Conservation (phyloP, 495 filamentous ascomycete species). For the Lasiosphaeria miniovina region DNA sequence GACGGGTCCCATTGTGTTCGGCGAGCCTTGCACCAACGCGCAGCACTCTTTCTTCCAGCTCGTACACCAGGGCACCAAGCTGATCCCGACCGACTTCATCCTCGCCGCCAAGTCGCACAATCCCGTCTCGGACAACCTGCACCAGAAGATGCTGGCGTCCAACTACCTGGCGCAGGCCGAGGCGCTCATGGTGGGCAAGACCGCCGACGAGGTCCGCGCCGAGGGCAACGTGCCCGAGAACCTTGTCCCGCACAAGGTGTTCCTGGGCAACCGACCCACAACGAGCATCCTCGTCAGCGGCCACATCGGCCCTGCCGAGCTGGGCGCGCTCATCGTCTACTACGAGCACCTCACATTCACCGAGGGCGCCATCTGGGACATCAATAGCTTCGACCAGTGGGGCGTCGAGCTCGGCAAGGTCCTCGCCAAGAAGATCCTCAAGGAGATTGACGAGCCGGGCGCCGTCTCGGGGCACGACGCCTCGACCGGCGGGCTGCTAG, state of each 20-base stretch:
- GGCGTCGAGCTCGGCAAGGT: constrained; percentile 97
- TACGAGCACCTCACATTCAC: constrained; percentile 99
- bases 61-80: constrained; percentile 96
- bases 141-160: constrained; percentile 98
- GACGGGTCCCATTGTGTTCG: constrained; percentile 89
- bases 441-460: constrained; percentile 72
- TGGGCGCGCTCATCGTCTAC: constrained; percentile 95
- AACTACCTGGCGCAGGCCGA: constrained; percentile 99
- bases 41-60: constrained; percentile 99
- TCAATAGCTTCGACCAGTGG: constrained; percentile 99
- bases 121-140: constrained; percentile 83
- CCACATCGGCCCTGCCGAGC: constrained; percentile 88
- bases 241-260: constrained; percentile 95
- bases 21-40: constrained; percentile 97
- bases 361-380: constrained; percentile 97
- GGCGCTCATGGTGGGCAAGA: constrained; percentile 98
- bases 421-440: constrained; percentile 85
- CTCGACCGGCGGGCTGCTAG: constrained; percentile 83
- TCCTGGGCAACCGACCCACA: constrained; percentile 95
- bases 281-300: constrained; percentile 85
- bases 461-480: constrained; percentile 70
- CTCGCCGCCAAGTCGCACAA: constrained; percentile 95
- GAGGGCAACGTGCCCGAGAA: constrained; percentile 76
- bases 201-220: constrained; percentile 79
- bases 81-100: constrained; percentile 97